These are phyloP conservation scores for Pseudonitzschia delicatissima DNA, from an alignment of 108 stramenopile genomes.

Conservation along the genomic window DNA sequence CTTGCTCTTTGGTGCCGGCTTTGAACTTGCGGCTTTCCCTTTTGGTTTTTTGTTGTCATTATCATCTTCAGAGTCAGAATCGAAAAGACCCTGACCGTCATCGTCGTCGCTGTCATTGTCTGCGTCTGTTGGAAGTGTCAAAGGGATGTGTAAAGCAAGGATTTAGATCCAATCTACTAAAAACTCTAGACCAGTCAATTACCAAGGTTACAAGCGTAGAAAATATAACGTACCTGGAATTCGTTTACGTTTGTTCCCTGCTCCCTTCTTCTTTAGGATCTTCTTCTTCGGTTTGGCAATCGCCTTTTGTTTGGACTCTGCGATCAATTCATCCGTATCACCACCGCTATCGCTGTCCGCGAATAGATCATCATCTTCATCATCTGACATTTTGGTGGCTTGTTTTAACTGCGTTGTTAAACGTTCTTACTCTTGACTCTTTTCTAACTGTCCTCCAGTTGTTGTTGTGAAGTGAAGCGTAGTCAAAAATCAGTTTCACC, in stretches of 20 bases:
- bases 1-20: constrained; percentile 23
- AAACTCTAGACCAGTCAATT: too few species aligned
- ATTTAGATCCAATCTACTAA: too few species aligned
- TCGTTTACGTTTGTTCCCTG: constrained; percentile 28
- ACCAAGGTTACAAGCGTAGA: too few species aligned
- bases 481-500: too few species aligned
- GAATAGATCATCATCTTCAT: constrained; percentile 74
- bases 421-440: too few species aligned
- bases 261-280: constrained; percentile 28
- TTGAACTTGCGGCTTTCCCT: background rate
- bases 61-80: constrained; percentile 65
- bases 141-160: background rate
- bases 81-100: constrained; percentile 47
- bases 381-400: constrained; percentile 52
- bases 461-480: too few species aligned
- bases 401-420: background rate
- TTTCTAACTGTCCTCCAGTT: too few species aligned
- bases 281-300: constrained; percentile 55
- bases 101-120: constrained; percentile 50
- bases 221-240: constrained; percentile 44
- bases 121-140: constrained; percentile 31
- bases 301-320: constrained; percentile 30
- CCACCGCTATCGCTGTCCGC: constrained; percentile 62
- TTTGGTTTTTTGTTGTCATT: background rate
- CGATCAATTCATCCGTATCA: constrained; percentile 83